Evolutionary conservation across 148 eudicot species (phyloP).

Genomic region (Camellia granthamiana): DNA sequence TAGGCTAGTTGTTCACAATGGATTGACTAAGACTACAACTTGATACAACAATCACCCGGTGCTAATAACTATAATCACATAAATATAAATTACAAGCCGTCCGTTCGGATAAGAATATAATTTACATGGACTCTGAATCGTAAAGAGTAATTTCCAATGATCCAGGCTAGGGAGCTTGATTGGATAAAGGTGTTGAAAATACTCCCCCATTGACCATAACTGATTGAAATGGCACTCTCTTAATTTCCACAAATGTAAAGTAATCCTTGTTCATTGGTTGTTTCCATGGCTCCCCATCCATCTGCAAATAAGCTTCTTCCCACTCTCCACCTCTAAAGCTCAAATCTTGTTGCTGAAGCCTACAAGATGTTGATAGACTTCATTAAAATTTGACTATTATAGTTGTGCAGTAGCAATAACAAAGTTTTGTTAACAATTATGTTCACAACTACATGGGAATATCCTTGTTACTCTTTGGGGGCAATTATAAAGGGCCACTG

Average conservation of each 20-base stretch:
- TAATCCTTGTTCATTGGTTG: slow-evolving; percentile 75
- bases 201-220: slow-evolving; percentile 63
- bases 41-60: neutral
- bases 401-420: too few species aligned
- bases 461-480: too few species aligned
- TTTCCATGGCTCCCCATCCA: slow-evolving; percentile 99
- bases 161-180: neutral
- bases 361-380: slow-evolving; percentile 20
- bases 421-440: too few species aligned
- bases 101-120: neutral
- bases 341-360: slow-evolving; percentile 83
- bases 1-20: neutral
- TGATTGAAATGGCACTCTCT: slow-evolving; percentile 72
- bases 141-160: too few species aligned
- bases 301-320: slow-evolving; percentile 72
- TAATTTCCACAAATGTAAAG: slow-evolving; percentile 82
- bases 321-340: slow-evolving; percentile 91
- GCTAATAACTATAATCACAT: neutral
- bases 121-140: neutral
- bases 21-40: neutral
- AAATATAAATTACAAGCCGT: neutral
- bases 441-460: too few species aligned
- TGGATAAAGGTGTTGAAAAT: neutral
- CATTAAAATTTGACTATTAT: too few species aligned
- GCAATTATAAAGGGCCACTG: too few species aligned